Evolutionary conservation across 345 rosid species (phyloP).

Genomic region (Boechera divaricarpa): DNA sequence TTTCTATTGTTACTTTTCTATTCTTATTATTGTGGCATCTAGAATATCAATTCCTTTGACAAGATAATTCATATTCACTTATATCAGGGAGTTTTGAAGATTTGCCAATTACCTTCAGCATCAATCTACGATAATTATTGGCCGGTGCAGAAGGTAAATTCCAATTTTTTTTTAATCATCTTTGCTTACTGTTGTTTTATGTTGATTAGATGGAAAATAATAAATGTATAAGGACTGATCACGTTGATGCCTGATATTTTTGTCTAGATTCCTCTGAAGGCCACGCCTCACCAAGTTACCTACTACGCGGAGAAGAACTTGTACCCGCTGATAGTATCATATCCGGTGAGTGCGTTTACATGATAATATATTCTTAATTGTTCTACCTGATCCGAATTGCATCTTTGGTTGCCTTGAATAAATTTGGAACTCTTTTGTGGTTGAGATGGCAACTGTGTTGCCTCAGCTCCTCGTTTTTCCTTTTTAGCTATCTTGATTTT

Average conservation of each 20-base stretch:
- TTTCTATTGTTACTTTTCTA: constrained; percentile 20
- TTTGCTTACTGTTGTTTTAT: constrained; percentile 20
- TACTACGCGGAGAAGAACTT: constrained; percentile 89
- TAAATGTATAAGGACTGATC: constrained; percentile 30
- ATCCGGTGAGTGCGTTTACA: constrained; percentile 68
- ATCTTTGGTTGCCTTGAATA: constrained; percentile 26
- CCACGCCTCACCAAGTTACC: constrained; percentile 98
- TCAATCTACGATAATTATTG: constrained; percentile 93
- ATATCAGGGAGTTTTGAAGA: constrained; percentile 84
- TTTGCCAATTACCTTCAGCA: constrained; percentile 84
- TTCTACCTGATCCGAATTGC: constrained; percentile 12
- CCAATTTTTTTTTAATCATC: not conserved
- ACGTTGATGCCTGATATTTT: constrained; percentile 30
- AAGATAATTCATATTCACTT: constrained; percentile 35
- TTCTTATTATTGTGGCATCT: constrained; percentile 25
- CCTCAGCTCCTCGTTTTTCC: constrained; percentile 24
- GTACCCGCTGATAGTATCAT: constrained; percentile 85
- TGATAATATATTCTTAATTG: constrained; percentile 24
- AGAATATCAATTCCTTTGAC: constrained; percentile 28
- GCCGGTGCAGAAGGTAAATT: constrained; percentile 90
- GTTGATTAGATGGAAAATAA: constrained; percentile 28
- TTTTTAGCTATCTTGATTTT: constrained; percentile 12
- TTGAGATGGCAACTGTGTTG: constrained; percentile 20
- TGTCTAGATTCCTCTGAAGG: constrained; percentile 83
- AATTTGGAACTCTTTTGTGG: constrained; percentile 19